Percentiles rank a stretch among this genome's conserved stretches.
Evolutionary conservation across 331 rosid species (phyloP).

Genomic region (Rosa hybrid): DNA sequence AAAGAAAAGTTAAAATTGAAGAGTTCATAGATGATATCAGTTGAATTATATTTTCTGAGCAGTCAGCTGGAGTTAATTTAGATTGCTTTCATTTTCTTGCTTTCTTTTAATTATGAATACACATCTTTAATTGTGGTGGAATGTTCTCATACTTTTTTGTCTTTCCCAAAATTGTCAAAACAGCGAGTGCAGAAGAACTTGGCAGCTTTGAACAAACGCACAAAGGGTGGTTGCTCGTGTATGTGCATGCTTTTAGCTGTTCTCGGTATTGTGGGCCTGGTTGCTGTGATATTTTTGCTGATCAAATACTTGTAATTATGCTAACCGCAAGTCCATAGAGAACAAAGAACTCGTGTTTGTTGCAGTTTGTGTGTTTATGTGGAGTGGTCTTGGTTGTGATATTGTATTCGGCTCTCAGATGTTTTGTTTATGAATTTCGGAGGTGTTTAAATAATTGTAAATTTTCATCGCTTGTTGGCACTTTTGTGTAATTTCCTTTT

Average conservation of each 20-base stretch:
- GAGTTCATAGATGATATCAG: background rate
- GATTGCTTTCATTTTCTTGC: background rate
- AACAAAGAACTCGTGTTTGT: slow-evolving; percentile 14
- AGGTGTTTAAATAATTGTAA: slow-evolving; percentile 20
- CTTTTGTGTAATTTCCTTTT: background rate
- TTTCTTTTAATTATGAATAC: background rate
- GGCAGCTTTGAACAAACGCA: slow-evolving; percentile 80
- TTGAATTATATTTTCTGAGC: too few species aligned
- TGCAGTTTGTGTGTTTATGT: slow-evolving; percentile 34
- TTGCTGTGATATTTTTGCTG: slow-evolving; percentile 62
- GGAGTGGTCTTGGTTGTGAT: slow-evolving; percentile 29
- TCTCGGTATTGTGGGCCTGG: slow-evolving; percentile 71
- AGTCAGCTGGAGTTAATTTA: background rate
- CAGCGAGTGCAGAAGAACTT: slow-evolving; percentile 94
- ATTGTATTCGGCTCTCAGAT: slow-evolving; percentile 21
- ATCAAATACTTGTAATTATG: slow-evolving; percentile 65
- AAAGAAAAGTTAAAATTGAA: too few species aligned
- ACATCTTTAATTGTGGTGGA: background rate
- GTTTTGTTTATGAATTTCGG: slow-evolving; percentile 22
- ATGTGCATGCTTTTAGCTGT: slow-evolving; percentile 78
- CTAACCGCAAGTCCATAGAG: background rate
- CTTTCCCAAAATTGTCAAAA: slow-evolving; percentile 25
- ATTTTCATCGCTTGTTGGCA: background rate
- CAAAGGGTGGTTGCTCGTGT: slow-evolving; percentile 93
- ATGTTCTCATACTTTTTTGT: slow-evolving; percentile 19